Evolutionary conservation across 83 land plant genomes (phyloP).

Genomic region (Picea engelmannii): DNA sequence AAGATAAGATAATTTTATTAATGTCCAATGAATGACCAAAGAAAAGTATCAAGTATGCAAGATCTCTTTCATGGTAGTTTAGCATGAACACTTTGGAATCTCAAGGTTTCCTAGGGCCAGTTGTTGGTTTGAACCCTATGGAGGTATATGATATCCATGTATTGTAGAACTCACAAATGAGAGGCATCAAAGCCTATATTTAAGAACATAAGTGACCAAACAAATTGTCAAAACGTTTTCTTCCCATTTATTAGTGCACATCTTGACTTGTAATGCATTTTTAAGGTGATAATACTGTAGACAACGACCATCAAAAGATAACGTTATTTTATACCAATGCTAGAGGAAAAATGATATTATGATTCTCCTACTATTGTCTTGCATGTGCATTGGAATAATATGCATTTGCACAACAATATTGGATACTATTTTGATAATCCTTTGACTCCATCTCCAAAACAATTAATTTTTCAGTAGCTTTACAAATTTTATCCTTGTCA

Average conservation of each 20-base stretch:
- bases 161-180: background rate
- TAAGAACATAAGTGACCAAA: background rate
- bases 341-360: background rate
- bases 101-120: too few relatives aligned
- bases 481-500: slow-evolving; percentile 14
- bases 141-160: too few relatives aligned
- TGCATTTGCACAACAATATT: background rate
- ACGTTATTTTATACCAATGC: background rate
- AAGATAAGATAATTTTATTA: too few relatives aligned
- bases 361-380: slow-evolving; percentile 1
- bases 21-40: too few relatives aligned
- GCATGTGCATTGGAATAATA: background rate
- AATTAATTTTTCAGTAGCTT: background rate
- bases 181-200: background rate
- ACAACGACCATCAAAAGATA: background rate
- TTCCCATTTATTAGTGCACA: background rate
- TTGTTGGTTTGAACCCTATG: too few relatives aligned
- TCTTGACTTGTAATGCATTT: background rate
- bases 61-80: too few relatives aligned
- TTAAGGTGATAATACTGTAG: background rate
- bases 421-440: background rate
- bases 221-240: background rate
- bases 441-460: background rate
- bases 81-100: too few relatives aligned
- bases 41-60: background rate